Percentiles rank a stretch among this genome's conserved stretches.
Evolutionary conservation across 2,329 filamentous ascomycete genomes (phyloP).

Genomic region (Trichoderma citrinoviride): DNA sequence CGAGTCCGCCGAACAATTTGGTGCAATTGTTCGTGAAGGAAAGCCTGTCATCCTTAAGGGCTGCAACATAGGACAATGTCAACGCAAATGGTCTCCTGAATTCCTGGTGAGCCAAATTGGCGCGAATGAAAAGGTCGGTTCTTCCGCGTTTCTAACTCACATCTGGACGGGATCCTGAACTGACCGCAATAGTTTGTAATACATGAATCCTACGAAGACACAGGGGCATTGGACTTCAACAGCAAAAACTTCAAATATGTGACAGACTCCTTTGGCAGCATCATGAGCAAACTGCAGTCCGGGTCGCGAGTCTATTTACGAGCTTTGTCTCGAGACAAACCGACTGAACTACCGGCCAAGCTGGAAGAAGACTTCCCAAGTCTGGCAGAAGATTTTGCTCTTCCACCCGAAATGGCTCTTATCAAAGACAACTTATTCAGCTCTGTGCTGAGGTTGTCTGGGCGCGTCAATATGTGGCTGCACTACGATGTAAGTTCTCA

Average conservation of each 20-base stretch:
- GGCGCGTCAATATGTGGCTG: slow-evolving; percentile 81
- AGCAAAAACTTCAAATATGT: slow-evolving; percentile 79
- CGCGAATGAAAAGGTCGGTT: slow-evolving; percentile 54
- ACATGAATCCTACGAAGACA: slow-evolving; percentile 59
- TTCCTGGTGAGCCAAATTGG: slow-evolving; percentile 66
- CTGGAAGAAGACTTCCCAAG: slow-evolving; percentile 68
- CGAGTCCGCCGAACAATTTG: slow-evolving; percentile 55
- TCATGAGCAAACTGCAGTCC: slow-evolving; percentile 58
- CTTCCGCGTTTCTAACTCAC: neutral
- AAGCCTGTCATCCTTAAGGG: slow-evolving; percentile 61
- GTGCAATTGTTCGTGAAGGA: slow-evolving; percentile 53
- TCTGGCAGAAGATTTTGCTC: slow-evolving; percentile 65
- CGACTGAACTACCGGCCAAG: slow-evolving; percentile 67
- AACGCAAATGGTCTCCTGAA: slow-evolving; percentile 62
- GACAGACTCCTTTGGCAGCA: slow-evolving; percentile 63
- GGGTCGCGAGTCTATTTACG: slow-evolving; percentile 74
- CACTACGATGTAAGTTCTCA: slow-evolving; percentile 69
- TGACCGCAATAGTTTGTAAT: slow-evolving; percentile 58
- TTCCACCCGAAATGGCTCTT: slow-evolving; percentile 60
- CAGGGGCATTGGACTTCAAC: slow-evolving; percentile 72
- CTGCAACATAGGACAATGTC: slow-evolving; percentile 66
- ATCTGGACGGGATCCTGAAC: neutral
- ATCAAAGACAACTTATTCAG: slow-evolving; percentile 67
- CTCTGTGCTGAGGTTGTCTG: slow-evolving; percentile 76
- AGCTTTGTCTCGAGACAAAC: slow-evolving; percentile 66